Conservation (phyloP, 1,139 yeast species). For the Ogataea hybrid region DNA sequence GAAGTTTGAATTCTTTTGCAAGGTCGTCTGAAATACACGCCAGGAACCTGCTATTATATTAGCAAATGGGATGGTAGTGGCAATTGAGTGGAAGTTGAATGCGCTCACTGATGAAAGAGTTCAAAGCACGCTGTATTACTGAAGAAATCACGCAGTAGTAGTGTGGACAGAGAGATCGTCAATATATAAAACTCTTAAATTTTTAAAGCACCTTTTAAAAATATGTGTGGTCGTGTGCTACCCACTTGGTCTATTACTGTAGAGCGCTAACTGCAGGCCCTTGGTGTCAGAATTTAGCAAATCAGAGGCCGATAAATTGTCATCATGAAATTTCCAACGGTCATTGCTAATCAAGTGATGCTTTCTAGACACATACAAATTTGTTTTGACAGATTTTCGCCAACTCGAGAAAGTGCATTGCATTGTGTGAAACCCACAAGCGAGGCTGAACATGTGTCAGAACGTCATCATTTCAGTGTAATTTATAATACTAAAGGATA, state of each 20-base stretch:
- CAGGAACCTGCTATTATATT: background rate
- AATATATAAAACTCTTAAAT: background rate
- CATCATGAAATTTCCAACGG: background rate
- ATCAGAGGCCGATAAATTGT: slow-evolving; percentile 2
- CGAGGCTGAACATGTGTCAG: no score
- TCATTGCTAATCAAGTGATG: background rate
- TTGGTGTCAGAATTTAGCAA: slow-evolving; percentile 1
- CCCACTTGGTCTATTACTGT: no score
- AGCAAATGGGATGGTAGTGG: background rate
- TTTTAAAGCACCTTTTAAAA: background rate
- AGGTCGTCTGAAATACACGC: slow-evolving; percentile 1
- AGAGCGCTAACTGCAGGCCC: background rate
- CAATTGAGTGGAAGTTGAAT: background rate
- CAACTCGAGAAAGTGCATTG: no score
- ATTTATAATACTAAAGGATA: no score
- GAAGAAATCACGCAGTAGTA: background rate
- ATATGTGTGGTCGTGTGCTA: background rate
- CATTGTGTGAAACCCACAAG: no score
- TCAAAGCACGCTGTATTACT: background rate
- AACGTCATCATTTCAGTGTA: no score
- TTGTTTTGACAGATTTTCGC: no score
- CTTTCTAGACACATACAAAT: background rate
- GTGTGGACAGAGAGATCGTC: background rate
- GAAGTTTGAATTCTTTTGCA: no score
- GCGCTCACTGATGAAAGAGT: background rate